Conservation (phyloP, 352 stramenopile species). For the Pythium oligandrum region DNA sequence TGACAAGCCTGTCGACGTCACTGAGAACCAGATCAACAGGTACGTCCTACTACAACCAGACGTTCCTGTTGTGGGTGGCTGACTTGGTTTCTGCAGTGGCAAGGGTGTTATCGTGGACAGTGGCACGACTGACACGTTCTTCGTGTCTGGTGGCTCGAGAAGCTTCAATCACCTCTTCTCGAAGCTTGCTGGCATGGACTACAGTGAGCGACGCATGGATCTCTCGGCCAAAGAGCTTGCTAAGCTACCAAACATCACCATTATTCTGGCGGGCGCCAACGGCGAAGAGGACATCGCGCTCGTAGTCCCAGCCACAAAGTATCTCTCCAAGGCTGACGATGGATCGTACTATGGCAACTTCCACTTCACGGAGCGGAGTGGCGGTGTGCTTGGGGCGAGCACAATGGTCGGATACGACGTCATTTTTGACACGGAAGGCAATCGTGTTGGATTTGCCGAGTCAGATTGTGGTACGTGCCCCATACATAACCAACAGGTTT, state of each 20-base stretch:
- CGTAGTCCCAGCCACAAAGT: constrained; percentile 56
- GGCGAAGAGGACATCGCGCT: constrained; percentile 54
- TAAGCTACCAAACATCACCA: constrained; percentile 54
- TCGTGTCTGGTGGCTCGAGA: constrained; percentile 38
- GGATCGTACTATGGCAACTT: constrained; percentile 62
- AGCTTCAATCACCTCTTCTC: constrained; percentile 53
- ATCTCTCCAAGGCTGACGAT: constrained; percentile 49
- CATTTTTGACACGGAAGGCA: constrained; percentile 78
- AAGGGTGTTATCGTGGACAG: constrained; percentile 83
- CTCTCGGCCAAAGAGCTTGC: constrained; percentile 33
- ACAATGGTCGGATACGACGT: constrained; percentile 80
- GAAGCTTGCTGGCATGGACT: constrained; percentile 37
- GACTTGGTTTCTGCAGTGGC: constrained; percentile 17
- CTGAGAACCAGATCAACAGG: constrained; percentile 42
- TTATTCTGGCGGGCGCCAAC: constrained; percentile 52
- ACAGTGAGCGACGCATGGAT: constrained; percentile 55
- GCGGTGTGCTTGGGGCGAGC: constrained; percentile 73
- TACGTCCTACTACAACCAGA: constrained; percentile 1
- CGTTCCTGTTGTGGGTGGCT: too few species aligned
- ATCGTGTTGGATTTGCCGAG: constrained; percentile 75
- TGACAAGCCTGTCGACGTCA: constrained; percentile 42
- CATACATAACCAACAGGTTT: too few species aligned
- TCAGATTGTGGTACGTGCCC: constrained; percentile 50
- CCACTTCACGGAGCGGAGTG: constrained; percentile 75
- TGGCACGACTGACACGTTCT: constrained; percentile 84